Conservation (phyloP, 306 rosid species). For the Purshia tridentata region DNA sequence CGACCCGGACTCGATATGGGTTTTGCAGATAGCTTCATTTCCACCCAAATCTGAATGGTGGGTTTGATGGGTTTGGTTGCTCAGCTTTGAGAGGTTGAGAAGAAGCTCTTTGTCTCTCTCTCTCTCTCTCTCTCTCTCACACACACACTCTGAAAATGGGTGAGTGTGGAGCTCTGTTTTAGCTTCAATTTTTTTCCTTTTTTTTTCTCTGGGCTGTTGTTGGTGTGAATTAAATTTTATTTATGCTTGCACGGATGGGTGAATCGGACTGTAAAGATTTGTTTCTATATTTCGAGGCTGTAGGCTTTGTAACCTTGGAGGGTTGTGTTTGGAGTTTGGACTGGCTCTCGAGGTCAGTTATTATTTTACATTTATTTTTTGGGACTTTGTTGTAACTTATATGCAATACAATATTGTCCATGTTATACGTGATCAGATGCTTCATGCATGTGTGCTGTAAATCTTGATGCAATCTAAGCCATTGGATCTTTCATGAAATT, state of each 20-base stretch:
- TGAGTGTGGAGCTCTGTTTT: constrained; percentile 10
- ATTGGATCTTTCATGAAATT: constrained; percentile 3
- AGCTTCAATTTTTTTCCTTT: constrained; percentile 8
- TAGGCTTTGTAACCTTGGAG: constrained; percentile 2
- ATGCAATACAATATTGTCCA: background rate
- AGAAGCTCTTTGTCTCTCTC: constrained; percentile 1
- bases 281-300: constrained; percentile 27
- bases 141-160: background rate
- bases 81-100: background rate
- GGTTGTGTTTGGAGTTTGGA: constrained; percentile 31
- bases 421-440: background rate
- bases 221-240: constrained; percentile 8
- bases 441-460: background rate
- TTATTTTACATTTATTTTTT: background rate
- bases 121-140: background rate
- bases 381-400: background rate
- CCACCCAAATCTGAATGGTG: background rate
- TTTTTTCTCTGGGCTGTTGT: constrained; percentile 7
- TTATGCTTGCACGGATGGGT: constrained; percentile 63
- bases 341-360: constrained; percentile 13
- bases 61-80: background rate
- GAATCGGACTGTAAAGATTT: constrained; percentile 35
- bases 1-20: constrained; percentile 82
- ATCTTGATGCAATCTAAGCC: background rate
- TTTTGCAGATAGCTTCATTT: constrained; percentile 63